A percentile compares a stretch with the other conserved stretches of the same genome.
Conservation (phyloP, 1,284 basidiomycete genomes). For the Lignosus rhinocerotis region DNA sequence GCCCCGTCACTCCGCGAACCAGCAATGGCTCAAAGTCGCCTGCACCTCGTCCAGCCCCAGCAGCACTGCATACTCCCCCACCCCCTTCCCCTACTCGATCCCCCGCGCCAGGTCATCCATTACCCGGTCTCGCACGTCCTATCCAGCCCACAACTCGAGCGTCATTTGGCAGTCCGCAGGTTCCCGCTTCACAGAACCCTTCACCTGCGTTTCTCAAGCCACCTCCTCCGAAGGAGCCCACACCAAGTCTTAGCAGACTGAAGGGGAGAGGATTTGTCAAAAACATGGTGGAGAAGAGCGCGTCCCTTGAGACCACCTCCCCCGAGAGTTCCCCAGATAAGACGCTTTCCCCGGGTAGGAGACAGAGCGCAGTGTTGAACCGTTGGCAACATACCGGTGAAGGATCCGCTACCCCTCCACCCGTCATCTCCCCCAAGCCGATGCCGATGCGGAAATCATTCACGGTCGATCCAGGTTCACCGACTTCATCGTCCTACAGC, state of each 20-base stretch:
- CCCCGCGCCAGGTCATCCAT: constrained; percentile 38
- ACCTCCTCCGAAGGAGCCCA: constrained; percentile 63
- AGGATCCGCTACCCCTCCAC: constrained; percentile 22
- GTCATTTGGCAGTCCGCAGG: constrained; percentile 47
- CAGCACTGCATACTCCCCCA: constrained; percentile 29
- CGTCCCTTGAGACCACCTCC: constrained; percentile 42
- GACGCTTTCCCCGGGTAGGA: constrained; percentile 21
- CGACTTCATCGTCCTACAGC: constrained; percentile 23
- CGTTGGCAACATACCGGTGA: constrained; percentile 52
- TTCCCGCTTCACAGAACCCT: constrained; percentile 42
- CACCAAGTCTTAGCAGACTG: constrained; percentile 77
- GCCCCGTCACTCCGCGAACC: constrained; percentile 18
- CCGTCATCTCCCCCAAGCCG: constrained; percentile 39
- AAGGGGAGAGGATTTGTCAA: constrained; percentile 83
- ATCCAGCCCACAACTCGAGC: constrained; percentile 52
- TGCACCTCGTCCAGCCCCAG: constrained; percentile 27
- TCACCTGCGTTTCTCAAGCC: constrained; percentile 64
- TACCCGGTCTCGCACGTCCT: constrained; percentile 54
- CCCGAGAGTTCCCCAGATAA: constrained; percentile 24
- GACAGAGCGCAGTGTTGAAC: constrained; percentile 57
- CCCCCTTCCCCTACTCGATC: constrained; percentile 38
- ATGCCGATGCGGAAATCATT: constrained; percentile 44
- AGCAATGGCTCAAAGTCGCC: constrained; percentile 19
- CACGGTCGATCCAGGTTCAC: constrained; percentile 34
- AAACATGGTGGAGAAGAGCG: constrained; percentile 71